Evolutionary conservation across 1,284 basidiomycete genomes (phyloP).

Genomic region (Farysia itapuensis): DNA sequence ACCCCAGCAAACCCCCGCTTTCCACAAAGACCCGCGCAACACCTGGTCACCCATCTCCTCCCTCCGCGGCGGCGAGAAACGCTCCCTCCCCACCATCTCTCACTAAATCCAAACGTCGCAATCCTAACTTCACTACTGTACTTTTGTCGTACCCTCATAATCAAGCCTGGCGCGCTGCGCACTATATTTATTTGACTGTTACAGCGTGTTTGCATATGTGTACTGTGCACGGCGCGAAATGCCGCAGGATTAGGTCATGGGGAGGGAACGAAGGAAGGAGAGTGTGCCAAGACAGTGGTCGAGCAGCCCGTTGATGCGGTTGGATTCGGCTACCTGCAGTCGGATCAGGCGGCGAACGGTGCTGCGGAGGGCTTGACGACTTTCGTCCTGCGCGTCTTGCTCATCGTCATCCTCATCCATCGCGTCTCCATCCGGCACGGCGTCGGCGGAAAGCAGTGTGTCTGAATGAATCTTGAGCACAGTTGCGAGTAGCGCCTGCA

Average conservation of each 20-base stretch:
- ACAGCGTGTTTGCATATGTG: too few species aligned
- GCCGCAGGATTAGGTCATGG: slow-evolving; percentile 31
- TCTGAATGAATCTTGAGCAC: slow-evolving; percentile 85
- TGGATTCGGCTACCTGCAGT: slow-evolving; percentile 38
- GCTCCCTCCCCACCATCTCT: slow-evolving; percentile 13
- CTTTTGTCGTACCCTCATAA: too few species aligned
- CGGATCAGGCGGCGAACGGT: slow-evolving; percentile 37
- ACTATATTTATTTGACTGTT: too few species aligned
- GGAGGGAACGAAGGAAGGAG: slow-evolving; percentile 51
- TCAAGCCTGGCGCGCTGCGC: too few species aligned
- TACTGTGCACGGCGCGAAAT: too few species aligned
- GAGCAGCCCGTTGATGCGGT: slow-evolving; percentile 42
- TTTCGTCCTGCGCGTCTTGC: slow-evolving; percentile 4
- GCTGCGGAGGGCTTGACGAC: too few species aligned
- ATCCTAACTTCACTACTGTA: too few species aligned
- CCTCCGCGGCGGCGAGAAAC: slow-evolving; percentile 35
- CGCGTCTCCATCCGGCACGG: slow-evolving; percentile 6
- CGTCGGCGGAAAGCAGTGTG: slow-evolving; percentile 3
- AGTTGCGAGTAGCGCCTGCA: slow-evolving; percentile 83
- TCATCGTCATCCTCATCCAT: slow-evolving; percentile 7
- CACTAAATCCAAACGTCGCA: slow-evolving; percentile 7
- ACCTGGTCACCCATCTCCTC: slow-evolving; percentile 27
- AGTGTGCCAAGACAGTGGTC: slow-evolving; percentile 56
- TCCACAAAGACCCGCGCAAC: slow-evolving; percentile 19
- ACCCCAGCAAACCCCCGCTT: slow-evolving; percentile 6